Percentiles rank a stretch among this genome's conserved stretches.
Conservation (phyloP, 1,284 basidiomycete genomes). For the Marasmius tenuissimus region DNA sequence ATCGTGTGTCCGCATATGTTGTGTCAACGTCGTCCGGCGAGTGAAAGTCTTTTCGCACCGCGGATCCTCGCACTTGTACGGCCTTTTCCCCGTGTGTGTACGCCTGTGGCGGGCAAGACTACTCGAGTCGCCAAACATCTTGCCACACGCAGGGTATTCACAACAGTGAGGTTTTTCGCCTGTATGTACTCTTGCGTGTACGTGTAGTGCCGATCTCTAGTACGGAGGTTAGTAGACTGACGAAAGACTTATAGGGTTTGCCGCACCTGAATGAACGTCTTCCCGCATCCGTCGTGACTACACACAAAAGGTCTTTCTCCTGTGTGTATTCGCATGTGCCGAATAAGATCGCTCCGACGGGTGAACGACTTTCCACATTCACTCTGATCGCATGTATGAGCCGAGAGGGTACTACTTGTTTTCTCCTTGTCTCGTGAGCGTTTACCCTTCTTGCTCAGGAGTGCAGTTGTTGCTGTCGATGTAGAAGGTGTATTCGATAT, state of each 20-base stretch:
- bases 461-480: conserved; percentile 33
- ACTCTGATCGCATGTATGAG: conserved; percentile 60
- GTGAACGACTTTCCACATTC: conserved; percentile 76
- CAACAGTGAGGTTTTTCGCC: conserved; percentile 89
- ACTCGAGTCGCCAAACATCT: conserved; percentile 86
- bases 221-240: conserved; percentile 18
- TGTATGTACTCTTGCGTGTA: conserved; percentile 84
- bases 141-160: conserved; percentile 81
- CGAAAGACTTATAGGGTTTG: conserved; percentile 1
- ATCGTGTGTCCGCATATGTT: conserved; percentile 83
- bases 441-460: conserved; percentile 36
- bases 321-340: conserved; percentile 86
- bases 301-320: conserved; percentile 85
- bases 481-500: conserved; percentile 47
- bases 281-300: conserved; percentile 69
- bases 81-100: conserved; percentile 82
- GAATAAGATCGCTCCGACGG: conserved; percentile 71
- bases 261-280: conserved; percentile 82
- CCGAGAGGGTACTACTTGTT: conserved; percentile 26
- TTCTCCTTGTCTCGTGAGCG: conserved; percentile 41
- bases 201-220: conserved; percentile 82
- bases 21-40: conserved; percentile 74
- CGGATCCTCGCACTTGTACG: conserved; percentile 78
- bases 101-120: conserved; percentile 86
- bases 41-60: conserved; percentile 85